Conservation (phyloP, 176 grass and related monocot genomes). For the Olyra latifolia region DNA sequence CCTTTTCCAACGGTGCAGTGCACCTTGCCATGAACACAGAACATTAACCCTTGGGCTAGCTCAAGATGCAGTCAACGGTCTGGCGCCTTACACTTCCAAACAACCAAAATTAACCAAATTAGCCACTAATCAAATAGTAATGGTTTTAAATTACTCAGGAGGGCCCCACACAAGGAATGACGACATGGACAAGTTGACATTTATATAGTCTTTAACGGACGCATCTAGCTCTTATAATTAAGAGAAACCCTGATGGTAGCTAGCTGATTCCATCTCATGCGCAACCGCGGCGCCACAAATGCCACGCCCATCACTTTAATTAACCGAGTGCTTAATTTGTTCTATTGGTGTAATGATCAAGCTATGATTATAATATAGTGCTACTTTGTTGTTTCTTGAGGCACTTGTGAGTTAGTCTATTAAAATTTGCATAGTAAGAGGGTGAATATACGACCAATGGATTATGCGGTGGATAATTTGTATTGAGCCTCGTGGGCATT, state of each 20-base stretch:
- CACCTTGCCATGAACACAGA: background rate
- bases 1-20: constrained; percentile 4
- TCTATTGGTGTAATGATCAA: background rate
- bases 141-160: background rate
- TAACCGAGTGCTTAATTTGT: background rate
- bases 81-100: background rate
- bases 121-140: background rate
- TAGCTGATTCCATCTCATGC: background rate
- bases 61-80: constrained; percentile 27
- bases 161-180: background rate
- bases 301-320: constrained; percentile 9
- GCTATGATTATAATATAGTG: background rate
- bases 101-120: background rate
- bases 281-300: constrained; percentile 21
- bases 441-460: too few species aligned
- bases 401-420: background rate
- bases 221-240: background rate
- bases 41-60: background rate
- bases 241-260: background rate
- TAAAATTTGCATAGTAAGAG: too few species aligned
- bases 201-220: background rate
- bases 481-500: too few species aligned
- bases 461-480: too few species aligned
- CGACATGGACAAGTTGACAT: background rate
- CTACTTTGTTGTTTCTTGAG: background rate